phyloP scores from a whole-genome alignment of 768 basidiomycete species.

The Sarcodon sp. region DNA sequence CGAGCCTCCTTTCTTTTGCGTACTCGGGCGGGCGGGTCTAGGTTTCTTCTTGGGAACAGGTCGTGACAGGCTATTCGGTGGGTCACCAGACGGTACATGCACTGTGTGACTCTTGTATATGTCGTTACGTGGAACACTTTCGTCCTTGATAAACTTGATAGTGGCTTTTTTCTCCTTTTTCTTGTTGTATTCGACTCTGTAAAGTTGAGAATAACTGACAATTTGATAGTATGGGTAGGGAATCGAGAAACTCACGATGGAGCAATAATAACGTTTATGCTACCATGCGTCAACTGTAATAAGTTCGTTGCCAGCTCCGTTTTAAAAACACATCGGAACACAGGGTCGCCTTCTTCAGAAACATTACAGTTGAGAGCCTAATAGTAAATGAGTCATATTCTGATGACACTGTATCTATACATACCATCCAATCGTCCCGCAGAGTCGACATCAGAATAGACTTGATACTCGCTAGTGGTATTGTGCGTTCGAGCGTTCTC shows the following conservation, averaged over 20 bases:
- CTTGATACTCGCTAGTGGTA: conserved; percentile 80
- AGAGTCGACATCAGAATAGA: conserved; percentile 79
- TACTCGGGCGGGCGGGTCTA: conserved; percentile 75
- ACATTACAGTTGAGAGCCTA: conserved; percentile 68
- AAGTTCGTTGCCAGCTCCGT: conserved; percentile 84
- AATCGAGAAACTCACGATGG: conserved; percentile 47
- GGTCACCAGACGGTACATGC: conserved; percentile 79
- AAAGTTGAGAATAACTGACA: not conserved
- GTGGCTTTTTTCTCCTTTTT: conserved; percentile 92
- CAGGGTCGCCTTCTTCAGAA: conserved; percentile 90
- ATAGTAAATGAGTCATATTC: not conserved
- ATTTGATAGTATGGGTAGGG: conserved; percentile 1
- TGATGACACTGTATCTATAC: conserved; percentile 7
- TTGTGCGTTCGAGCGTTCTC: conserved; percentile 70
- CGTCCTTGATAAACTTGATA: conserved; percentile 85
- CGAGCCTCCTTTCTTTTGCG: conserved; percentile 48
- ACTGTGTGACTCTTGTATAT: conserved; percentile 90
- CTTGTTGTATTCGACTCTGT: conserved; percentile 80
- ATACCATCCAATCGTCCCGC: conserved; percentile 91
- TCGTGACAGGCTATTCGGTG: conserved; percentile 66
- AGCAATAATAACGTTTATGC: conserved; percentile 57
- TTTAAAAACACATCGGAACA: conserved; percentile 89
- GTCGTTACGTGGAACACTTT: conserved; percentile 66
- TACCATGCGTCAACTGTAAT: conserved; percentile 67
- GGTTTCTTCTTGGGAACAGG: conserved; percentile 83